Conservation (phyloP, 192 early-diverging fungal species). For the Coemansia sp. region DNA sequence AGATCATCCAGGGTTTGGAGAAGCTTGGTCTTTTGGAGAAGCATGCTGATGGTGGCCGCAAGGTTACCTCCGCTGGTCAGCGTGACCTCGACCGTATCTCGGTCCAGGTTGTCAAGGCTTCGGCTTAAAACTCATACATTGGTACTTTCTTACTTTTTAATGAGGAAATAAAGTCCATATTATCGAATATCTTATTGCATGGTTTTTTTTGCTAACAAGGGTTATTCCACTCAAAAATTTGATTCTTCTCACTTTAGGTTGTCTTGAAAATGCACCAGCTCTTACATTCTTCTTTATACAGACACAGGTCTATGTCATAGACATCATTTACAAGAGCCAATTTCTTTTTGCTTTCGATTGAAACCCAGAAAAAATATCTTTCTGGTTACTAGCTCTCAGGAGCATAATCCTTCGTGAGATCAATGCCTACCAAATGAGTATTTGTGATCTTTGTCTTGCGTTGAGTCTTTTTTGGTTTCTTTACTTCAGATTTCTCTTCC, state of each 20-base stretch:
- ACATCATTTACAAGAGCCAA: too few relatives aligned
- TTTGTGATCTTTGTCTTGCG: slow-evolving; percentile 78
- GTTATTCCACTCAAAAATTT: too few relatives aligned
- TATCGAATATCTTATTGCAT: too few relatives aligned
- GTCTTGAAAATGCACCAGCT: too few relatives aligned
- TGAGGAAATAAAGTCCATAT: too few relatives aligned
- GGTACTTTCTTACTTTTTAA: background rate
- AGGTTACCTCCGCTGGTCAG: slow-evolving; percentile 93
- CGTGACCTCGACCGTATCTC: slow-evolving; percentile 99
- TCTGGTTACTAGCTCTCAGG: slow-evolving; percentile 12
- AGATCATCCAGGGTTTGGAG: slow-evolving; percentile 97
- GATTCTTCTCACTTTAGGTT: too few relatives aligned
- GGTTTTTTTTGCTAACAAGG: too few relatives aligned
- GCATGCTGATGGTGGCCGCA: slow-evolving; percentile 90
- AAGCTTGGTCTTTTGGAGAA: slow-evolving; percentile 97
- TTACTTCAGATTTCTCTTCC: slow-evolving; percentile 49
- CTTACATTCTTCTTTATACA: too few relatives aligned
- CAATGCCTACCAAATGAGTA: slow-evolving; percentile 71
- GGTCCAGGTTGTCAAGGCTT: slow-evolving; percentile 60
- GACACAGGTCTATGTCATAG: too few relatives aligned
- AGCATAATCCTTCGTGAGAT: slow-evolving; percentile 73
- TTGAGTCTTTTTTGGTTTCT: slow-evolving; percentile 62
- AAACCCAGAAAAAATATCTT: background rate
- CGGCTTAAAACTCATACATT: slow-evolving; percentile 13
- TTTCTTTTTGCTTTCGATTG: background rate